phyloP scores from a whole-genome alignment of 805 yeast genomes.

The Yueomyces sp. region DNA sequence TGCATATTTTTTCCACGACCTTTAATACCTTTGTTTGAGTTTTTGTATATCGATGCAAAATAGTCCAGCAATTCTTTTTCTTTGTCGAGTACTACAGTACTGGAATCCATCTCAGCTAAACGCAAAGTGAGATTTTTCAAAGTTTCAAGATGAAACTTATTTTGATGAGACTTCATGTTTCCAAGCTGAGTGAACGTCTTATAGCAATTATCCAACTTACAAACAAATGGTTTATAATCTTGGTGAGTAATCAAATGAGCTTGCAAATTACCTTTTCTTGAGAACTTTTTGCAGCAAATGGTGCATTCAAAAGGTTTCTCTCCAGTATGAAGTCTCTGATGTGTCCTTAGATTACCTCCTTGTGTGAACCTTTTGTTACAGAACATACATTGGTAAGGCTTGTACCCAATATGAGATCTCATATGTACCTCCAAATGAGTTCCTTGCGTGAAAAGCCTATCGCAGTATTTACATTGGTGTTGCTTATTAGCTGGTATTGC shows the following conservation, averaged over 20 bases:
- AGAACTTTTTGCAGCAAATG: constrained; percentile 61
- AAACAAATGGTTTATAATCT: constrained; percentile 62
- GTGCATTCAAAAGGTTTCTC: constrained; percentile 82
- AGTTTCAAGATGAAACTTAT: constrained; percentile 68
- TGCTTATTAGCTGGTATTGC: constrained; percentile 29
- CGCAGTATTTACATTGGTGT: constrained; percentile 66
- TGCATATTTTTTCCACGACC: constrained; percentile 62
- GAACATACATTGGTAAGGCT: constrained; percentile 67
- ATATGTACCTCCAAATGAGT: constrained; percentile 86
- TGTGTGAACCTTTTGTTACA: constrained; percentile 80
- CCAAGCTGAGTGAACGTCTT: constrained; percentile 87
- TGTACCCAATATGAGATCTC: constrained; percentile 73
- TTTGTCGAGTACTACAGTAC: constrained; percentile 35
- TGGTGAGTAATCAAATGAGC: constrained; percentile 80
- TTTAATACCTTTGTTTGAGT: constrained; percentile 80
- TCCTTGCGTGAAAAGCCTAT: constrained; percentile 71
- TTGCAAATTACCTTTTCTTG: constrained; percentile 83
- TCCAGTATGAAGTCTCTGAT: constrained; percentile 77
- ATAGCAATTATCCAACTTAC: constrained; percentile 69
- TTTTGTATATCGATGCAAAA: constrained; percentile 72
- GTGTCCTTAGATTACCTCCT: constrained; percentile 82
- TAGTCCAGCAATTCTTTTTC: constrained; percentile 64
- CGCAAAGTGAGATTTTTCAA: constrained; percentile 52
- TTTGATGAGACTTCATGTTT: constrained; percentile 87
- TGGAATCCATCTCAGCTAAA: constrained; percentile 29